A percentile compares a stretch with the other conserved stretches of the same genome.
These are phyloP conservation scores for Trichosporon sp. DNA, from an alignment of 1,284 basidiomycete genomes.

Conservation along the genomic window DNA sequence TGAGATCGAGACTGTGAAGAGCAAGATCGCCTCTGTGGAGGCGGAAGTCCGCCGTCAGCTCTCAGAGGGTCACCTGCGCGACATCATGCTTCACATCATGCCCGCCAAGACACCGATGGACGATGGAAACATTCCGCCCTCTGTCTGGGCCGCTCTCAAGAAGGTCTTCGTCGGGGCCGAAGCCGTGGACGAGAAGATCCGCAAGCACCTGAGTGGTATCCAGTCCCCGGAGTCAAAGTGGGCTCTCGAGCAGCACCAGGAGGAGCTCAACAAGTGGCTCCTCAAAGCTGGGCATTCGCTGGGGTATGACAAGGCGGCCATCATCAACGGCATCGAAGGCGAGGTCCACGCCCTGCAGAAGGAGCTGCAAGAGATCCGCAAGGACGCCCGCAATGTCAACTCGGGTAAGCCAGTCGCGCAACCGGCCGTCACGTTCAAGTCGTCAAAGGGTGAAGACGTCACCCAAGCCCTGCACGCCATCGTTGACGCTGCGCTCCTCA, in stretches of 20 bases:
- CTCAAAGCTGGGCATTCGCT: background rate
- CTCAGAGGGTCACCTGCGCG: background rate
- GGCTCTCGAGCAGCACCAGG: conserved; percentile 3
- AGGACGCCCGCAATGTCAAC: conserved; percentile 32
- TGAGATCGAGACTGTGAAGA: background rate
- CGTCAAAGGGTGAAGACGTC: conserved; percentile 69
- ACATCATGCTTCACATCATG: conserved; percentile 2
- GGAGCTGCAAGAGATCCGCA: conserved; percentile 8
- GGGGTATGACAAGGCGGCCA: conserved; percentile 3
- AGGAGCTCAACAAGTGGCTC: conserved; percentile 1
- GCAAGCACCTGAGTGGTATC: background rate
- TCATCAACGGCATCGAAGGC: conserved; percentile 39
- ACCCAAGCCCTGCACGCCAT: conserved; percentile 65
- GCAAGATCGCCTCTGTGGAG: conserved; percentile 13
- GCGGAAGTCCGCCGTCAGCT: conserved; percentile 19
- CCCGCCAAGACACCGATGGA: background rate
- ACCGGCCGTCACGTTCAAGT: conserved; percentile 59
- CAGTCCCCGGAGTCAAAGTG: conserved; percentile 20
- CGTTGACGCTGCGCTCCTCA: conserved; percentile 63
- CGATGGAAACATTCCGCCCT: background rate
- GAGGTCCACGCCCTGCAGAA: conserved; percentile 43
- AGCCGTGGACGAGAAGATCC: background rate
- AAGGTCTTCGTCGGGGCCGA: conserved; percentile 43
- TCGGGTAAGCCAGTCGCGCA: conserved; percentile 20
- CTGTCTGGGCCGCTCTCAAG: conserved; percentile 51